Evolutionary conservation across 106 monocot species (phyloP), one percentile per base, ranked within the genome.

Genomic region (Xerophyta viscosa): DNA sequence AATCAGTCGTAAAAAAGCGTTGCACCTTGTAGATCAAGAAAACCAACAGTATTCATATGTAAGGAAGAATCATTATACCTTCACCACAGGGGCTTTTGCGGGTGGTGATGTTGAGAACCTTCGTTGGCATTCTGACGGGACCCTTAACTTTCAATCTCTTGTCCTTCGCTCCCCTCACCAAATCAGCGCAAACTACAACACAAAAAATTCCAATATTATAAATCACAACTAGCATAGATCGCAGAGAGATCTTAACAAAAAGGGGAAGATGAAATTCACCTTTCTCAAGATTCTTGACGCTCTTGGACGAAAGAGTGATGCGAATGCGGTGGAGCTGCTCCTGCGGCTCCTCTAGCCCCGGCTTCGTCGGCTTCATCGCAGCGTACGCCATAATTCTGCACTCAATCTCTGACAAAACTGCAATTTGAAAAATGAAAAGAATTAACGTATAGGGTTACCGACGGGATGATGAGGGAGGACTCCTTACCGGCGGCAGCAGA

Each of bases 221-320:
- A 27, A 37, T 19, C 21, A 48, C 17, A 1, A 51, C 12, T 8
- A 64, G 2, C 46, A 46, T 14, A 46, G 19, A 17, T 19, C 13
- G 46, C 7, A 7, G 6, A 46, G 0, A 19, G 8, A 46, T 2
- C n/a, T n/a, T 18, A 20, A 46, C 8, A 9, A 44, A 14, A 44
- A 17, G n/a, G 19, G 20, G 19, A 18, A 19, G 20, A 46, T 19
- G 8, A 14, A n/a, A n/a, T n/a, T 46, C 4, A 84, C 89, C 89
- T 63, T 89, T 89, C 77, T 89, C 89, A 50, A 89, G 78, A 57
- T 88, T 88, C 58, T 82, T 88, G 3, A 88, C 88, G 61, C 69
- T 83, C 59, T 82, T 88, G 47, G 88, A 79, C 22, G 88, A 76
- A 24, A 83, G 73, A n/a, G 88, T 89, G 71, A 89, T 89, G 53